Base-by-base conservation (phyloP, 1,284 basidiomycete species). In the Phellinidium pouzarii region DNA sequence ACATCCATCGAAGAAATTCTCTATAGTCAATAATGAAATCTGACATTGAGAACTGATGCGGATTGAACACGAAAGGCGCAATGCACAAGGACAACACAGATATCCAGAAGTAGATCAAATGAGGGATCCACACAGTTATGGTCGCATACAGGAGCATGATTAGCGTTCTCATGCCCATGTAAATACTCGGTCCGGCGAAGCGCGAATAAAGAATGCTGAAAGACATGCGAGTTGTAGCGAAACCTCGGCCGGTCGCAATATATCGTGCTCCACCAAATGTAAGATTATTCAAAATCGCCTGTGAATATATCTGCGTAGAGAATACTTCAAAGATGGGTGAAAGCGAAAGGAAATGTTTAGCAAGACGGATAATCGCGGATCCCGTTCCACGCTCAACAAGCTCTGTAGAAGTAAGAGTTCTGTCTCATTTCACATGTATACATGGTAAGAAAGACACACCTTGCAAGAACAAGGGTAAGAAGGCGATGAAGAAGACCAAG, bases 11-110 rank as follows among this genome's bases (percentile, higher is more conserved):
- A 50, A 97, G 71, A 76, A 94, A 96, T 67, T 97, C 94, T 60
- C 94, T 86, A 70, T 97, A 97, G 70, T 97, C 94, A 66, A 97
- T 93, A 70, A 97, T 87, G 71, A 96, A 97, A 70, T 97, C 94
- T 61, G 89, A 71, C 67, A 86, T 91, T 20, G 91, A 91, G 79
- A 97, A 97, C 68, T 97, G 94, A 71, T 97, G 94, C 9, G 94
- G 94, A 71, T 97, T 97, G 80, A 97, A 96, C 57, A 97, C 63
- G 82, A 96, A 97, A 1, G 94, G 94, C 27, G 94, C 92, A 59
- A 96, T 79, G 69, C 91, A 94, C 14, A 96, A 80, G 41, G 94
- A 92, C 53, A 93, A 69, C 55, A 94, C 88, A 14, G 91, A 93
- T 65, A 89, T 77, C 94, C 94, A 97, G 83, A 97, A 97, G 78